Base-by-base conservation (phyloP, 257 asterid genomes). In the Primulina huaijiensis region DNA sequence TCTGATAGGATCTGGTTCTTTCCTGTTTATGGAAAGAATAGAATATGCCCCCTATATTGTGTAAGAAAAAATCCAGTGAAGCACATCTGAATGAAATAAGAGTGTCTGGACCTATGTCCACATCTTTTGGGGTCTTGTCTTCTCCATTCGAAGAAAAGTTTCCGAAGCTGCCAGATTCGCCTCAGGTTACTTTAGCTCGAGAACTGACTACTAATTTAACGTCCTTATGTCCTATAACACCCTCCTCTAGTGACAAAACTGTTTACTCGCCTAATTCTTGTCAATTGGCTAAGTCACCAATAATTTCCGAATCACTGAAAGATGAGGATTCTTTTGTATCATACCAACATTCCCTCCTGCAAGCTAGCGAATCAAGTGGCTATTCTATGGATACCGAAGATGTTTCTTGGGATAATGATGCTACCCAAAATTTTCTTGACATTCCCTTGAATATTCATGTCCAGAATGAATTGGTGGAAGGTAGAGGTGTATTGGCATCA, bases 101-200 rank as follows among this genome's bases (percentile, higher is more conserved):
- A 67, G 78, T 80, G 71, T 77, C 89, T 43, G 88, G 84, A 77
- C 74, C 89, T 73, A 70, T 74, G 68, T 73, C 94, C 8, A 67
- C 76, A 34, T 69, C 86, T 69, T 37, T 86, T 60, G 81, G 76
- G 46, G 67, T 68, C 75, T 70, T 81, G 57, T 88, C 90, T 65
- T 50, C 82, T 75, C 82, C 75, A 46, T 71, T 69, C 40, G 79
- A 74, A 62, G 92, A 80, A 59, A 78, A 69, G 68, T 78, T 78
- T 73, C 85, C 88, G 14, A 85, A 83, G 74, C 57, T 81, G 37
- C 83, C 86, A 0, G 92, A 84, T 75, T 86, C 92, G 61, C 76
- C 83, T 52, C 86, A 78, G 62, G 81, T 78, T 73, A 64, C 78
- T 57, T 75, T 78, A 57, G 83, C 77, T 60, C 79, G 72, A n/a